Conservation (phyloP, 345 rosid species). For the Mallotus nudiflorus region DNA sequence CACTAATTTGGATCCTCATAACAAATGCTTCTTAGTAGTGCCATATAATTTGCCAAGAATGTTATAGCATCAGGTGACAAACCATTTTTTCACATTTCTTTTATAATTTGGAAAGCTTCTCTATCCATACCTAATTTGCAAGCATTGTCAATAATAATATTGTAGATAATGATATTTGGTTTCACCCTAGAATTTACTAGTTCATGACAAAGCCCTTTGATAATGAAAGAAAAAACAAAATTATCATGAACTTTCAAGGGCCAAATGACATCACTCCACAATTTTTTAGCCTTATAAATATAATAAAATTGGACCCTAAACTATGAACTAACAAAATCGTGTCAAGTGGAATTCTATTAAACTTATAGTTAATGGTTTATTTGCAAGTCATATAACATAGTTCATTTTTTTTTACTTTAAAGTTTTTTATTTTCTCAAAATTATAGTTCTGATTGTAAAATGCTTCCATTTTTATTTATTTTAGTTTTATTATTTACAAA, state of each 20-base stretch:
- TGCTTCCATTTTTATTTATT: no score
- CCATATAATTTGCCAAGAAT: conserved; percentile 68
- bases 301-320: no score
- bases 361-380: no score
- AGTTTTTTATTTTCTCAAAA: no score
- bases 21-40: conserved; percentile 8
- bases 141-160: conserved; percentile 67
- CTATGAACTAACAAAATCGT: no score
- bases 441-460: no score
- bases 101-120: conserved; percentile 76
- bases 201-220: conserved; percentile 79
- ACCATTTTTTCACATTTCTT: conserved; percentile 75
- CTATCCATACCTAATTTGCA: conserved; percentile 63
- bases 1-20: conserved; percentile 7
- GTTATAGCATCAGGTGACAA: conserved; percentile 71
- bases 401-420: no score
- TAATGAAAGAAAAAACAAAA: conserved; percentile 70
- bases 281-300: conserved; percentile 64
- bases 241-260: conserved; percentile 71
- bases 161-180: conserved; percentile 71
- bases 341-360: no score
- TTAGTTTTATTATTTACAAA: no score
- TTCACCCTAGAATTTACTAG: conserved; percentile 61
- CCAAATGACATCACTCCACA: conserved; percentile 83
- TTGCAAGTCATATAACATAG: no score